Conservation (phyloP, 495 filamentous ascomycete species). For the Xylaria grammica region DNA sequence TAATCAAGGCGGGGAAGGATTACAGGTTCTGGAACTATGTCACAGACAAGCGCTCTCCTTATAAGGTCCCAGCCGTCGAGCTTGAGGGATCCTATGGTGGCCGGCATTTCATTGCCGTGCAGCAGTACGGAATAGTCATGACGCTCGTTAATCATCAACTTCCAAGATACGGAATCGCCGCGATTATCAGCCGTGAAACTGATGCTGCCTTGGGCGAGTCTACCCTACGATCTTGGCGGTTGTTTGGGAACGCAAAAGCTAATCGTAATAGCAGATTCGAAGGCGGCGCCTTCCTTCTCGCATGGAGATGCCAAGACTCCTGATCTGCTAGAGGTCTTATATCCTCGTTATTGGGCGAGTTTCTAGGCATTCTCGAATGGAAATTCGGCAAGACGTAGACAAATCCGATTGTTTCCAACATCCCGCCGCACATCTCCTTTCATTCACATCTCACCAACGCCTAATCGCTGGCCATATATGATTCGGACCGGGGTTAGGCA, state of each 20-base stretch:
- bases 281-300: not conserved
- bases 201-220: not conserved
- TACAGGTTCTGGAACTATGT: not conserved
- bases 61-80: not conserved
- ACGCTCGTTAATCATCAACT: no score
- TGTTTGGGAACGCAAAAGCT: not conserved
- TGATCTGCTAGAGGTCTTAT: slow-evolving; percentile 32
- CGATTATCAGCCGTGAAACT: slow-evolving; percentile 21
- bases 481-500: not conserved
- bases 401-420: not conserved
- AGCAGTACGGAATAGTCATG: no score
- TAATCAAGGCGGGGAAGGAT: no score
- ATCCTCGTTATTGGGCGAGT: not conserved
- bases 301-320: slow-evolving; percentile 31
- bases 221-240: not conserved
- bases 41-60: slow-evolving; percentile 11
- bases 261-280: not conserved
- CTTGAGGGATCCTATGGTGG: not conserved
- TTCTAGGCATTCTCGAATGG: not conserved
- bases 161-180: slow-evolving; percentile 12
- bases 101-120: slow-evolving; percentile 21
- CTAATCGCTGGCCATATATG: not conserved
- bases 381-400: not conserved
- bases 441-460: not conserved
- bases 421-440: not conserved